Evolutionary conservation across 2,329 filamentous ascomycete species (phyloP), one percentile per base, ranked within the genome.

Genomic region (Exophiala viscosa): DNA sequence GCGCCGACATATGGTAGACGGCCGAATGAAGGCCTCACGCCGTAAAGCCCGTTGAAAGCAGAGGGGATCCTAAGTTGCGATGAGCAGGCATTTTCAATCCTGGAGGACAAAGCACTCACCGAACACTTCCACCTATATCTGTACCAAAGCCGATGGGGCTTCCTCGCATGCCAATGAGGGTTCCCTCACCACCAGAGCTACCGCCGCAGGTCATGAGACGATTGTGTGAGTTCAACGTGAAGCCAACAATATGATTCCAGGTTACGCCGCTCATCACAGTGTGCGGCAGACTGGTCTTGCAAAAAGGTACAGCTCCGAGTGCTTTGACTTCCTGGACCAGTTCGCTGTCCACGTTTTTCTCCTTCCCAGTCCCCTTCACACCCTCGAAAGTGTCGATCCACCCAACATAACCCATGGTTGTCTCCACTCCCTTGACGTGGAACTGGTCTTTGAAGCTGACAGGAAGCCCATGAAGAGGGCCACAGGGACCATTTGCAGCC

Each of bases 111-210:
- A 31, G 18, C 11, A 42, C 79, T 4, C 79, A 72, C 1, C 73
- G 67, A 33, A 74, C 70, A 35, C 67, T 71, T 14, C 72, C 72
- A 9, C 69, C 72, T 41, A 85, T 74, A 65, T 86, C 83, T 0
- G 82, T 85, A 0, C 80, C 82, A 11, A 84, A 72, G 1, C 83
- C 84, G 1, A 86, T 62, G 41, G 81, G 71, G 28, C 73, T 78
- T 0, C 83, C 83, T 23, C 75, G 72, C 69, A 85, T 74, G 5
- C 76, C 77, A 15, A 85, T 58, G 11, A 85, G 66, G 0, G 77
- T 80, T 0, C 76, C 82, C 64, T 86, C 83, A 7, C 85, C 85
- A 11, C 85, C 85, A 0, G 79, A 82, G 10, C 77, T 82, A 2
- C 86, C 85, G 6, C 86, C 85, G 0, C 81, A 74, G 0, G 78